Evolutionary conservation across 768 basidiomycete species (phyloP).

Genomic region (Coprinopsis sp.): DNA sequence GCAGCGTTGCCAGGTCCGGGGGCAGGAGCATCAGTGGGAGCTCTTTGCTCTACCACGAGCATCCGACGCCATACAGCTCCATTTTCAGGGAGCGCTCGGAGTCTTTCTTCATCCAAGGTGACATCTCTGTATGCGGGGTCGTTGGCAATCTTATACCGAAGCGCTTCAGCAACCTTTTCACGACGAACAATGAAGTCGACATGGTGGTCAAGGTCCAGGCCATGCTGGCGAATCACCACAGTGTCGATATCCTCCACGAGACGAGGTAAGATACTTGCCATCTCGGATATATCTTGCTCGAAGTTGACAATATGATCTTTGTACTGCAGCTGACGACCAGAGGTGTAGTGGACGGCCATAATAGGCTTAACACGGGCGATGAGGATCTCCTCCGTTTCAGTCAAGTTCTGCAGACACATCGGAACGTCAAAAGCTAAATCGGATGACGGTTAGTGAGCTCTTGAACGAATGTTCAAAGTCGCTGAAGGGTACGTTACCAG

Average conservation of each 20-base stretch:
- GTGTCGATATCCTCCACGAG: conserved; percentile 18
- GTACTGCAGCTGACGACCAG: no score
- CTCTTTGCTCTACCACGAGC: conserved; percentile 1
- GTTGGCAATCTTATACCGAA: not conserved
- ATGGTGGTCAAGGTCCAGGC: conserved; percentile 12
- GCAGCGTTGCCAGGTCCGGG: not conserved
- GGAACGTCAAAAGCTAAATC: no score
- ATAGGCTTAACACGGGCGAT: no score
- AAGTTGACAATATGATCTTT: conserved; percentile 15
- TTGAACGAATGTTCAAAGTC: no score
- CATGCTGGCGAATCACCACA: conserved; percentile 10
- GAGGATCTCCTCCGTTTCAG: no score
- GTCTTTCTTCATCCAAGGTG: conserved; percentile 10
- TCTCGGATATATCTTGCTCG: conserved; percentile 11
- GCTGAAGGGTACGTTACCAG: no score
- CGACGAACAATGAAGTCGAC: conserved; percentile 11
- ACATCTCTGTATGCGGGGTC: not conserved
- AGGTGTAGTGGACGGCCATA: no score
- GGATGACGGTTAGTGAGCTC: no score
- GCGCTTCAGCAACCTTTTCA: not conserved
- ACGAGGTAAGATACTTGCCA: conserved; percentile 11
- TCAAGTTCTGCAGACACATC: no score
- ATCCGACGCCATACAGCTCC: conserved; percentile 9
- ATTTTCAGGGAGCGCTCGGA: conserved; percentile 12
- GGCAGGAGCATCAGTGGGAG: not conserved